Percentiles rank a stretch among this genome's conserved stretches.
These are phyloP conservation scores for Pythium vanterpoolii DNA, from an alignment of 352 stramenopile species.

Conservation along the genomic window DNA sequence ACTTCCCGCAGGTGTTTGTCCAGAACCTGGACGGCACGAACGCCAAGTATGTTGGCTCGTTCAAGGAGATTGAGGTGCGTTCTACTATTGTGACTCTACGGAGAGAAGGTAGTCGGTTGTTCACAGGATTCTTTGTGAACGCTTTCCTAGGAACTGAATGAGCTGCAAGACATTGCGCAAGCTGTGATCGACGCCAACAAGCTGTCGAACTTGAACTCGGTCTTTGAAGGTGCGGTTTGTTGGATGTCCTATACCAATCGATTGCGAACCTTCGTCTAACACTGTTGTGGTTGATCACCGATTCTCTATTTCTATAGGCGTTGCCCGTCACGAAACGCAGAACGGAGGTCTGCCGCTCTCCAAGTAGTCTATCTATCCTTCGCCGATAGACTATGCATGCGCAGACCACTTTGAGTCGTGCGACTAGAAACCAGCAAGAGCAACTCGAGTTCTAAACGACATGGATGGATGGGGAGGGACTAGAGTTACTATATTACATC, in stretches of 20 bases:
- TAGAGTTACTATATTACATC: conserved; percentile 27
- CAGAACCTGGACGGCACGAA: conserved; percentile 42
- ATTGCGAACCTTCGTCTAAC: too few relatives aligned
- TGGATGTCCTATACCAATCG: neutral
- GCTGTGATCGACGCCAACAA: conserved; percentile 79
- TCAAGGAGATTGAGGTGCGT: conserved; percentile 75
- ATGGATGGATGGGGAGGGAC: neutral
- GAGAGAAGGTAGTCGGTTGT: neutral
- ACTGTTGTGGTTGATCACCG: too few relatives aligned
- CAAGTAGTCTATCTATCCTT: neutral
- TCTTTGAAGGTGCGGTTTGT: conserved; percentile 55
- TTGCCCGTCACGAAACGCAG: neutral
- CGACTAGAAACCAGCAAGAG: neutral
- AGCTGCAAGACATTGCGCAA: conserved; percentile 74
- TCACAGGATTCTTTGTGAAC: neutral
- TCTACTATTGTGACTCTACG: neutral
- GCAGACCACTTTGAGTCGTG: neutral
- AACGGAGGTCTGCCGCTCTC: neutral
- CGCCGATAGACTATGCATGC: conserved; percentile 1
- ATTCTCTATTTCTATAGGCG: neutral
- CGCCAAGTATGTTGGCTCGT: conserved; percentile 72
- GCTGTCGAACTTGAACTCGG: conserved; percentile 58
- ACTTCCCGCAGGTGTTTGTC: conserved; percentile 86
- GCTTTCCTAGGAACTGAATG: conserved; percentile 61
- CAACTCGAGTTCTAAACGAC: neutral